These are phyloP conservation scores for Talaromyces stipitatus DNA, from an alignment of 495 filamentous ascomycete genomes.

Conservation along the genomic window DNA sequence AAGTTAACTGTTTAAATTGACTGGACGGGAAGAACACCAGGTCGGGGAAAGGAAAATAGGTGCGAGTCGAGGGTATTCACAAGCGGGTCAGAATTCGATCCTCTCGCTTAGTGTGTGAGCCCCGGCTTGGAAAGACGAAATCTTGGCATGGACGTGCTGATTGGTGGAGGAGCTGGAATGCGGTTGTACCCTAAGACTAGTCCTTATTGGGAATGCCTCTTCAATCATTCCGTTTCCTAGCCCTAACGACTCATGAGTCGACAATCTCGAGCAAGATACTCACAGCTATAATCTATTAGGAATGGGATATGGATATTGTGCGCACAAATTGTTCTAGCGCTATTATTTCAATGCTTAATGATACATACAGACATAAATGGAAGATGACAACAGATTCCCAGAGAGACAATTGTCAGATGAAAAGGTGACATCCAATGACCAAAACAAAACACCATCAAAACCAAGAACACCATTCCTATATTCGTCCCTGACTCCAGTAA, in stretches of 20 bases:
- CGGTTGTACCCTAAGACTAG: constrained; percentile 32
- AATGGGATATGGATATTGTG: background rate
- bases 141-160: constrained; percentile 25
- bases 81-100: constrained; percentile 27
- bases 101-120: constrained; percentile 38
- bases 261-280: no score
- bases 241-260: no score
- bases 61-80: constrained; percentile 23
- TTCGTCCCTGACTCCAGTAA: constrained; percentile 35
- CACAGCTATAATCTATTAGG: no score
- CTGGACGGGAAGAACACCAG: background rate
- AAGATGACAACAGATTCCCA: constrained; percentile 6
- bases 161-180: background rate
- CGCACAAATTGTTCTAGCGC: background rate
- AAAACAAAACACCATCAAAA: constrained; percentile 13
- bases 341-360: background rate
- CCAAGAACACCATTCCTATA: constrained; percentile 37
- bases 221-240: background rate
- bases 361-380: constrained; percentile 9
- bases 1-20: constrained; percentile 15
- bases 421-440: background rate
- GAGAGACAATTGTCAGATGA: constrained; percentile 6
- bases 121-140: constrained; percentile 23
- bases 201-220: constrained; percentile 11
- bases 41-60: background rate